Base-by-base conservation (phyloP, 331 rosid genomes). In the Pyrus hybrid region DNA sequence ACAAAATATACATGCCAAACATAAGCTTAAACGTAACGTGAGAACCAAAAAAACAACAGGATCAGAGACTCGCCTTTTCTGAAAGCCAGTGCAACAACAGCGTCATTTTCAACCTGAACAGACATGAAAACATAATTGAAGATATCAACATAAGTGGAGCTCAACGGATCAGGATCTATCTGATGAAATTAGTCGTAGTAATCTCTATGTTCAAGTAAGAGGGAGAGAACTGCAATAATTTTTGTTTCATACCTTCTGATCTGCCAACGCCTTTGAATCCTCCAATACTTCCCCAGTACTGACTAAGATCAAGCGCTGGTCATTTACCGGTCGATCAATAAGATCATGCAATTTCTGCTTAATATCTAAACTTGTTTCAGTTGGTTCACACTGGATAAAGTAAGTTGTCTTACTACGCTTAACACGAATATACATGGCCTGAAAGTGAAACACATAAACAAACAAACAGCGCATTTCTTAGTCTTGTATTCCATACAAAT, bases 401-500 rank as follows among this genome's bases (percentile, higher is more conserved):
- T 91, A 91, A 29, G 97, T 91, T 63, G 97, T 90, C 90, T 91
- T 93, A 26, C 35, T 61, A 30, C 91, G 96, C 82, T 93, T 91
- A 76, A 90, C 88, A 28, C 96, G 91, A 72, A 93, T 90, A 80
- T 91, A 93, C 93, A 90, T 93, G 66, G 96, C 97, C 98, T 91
- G 82, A 71, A 69, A 64, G 29, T 72, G 11, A 41, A 10, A 41
- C 47, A 77, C 47, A 41, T 41, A 41, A 26, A 32, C 73, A 20
- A 20, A 62, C 26, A 63, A 75, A 74, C 66, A 75, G 65, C 49
- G 75, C 23, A 26, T 26, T 26, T 60, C 32, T 60, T 23, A 23
- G 65, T 60, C 65, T 60, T 60, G 29, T 13, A 60, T 23, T 60
- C 65, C 9, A 1, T 23, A 60, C 32, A 60, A 60, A 13, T 60